phyloP scores from a whole-genome alignment of 129 eudicot species.

The Pseudognaphalium luteoalbum region DNA sequence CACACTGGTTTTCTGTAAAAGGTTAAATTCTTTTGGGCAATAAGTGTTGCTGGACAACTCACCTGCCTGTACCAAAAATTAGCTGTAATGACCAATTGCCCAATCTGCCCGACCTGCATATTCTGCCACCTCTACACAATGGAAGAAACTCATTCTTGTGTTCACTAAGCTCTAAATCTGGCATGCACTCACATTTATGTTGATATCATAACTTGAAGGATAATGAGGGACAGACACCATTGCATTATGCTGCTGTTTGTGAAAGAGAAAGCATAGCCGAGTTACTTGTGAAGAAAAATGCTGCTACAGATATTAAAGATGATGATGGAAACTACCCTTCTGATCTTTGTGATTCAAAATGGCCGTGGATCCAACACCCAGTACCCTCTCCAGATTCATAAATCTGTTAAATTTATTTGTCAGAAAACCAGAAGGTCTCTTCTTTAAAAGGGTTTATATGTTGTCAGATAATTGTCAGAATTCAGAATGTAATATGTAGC shows the following conservation, averaged over 20 bases:
- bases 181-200: constrained; percentile 11
- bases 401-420: constrained; percentile 1
- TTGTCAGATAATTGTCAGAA: neutral
- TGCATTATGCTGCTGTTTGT: constrained; percentile 97
- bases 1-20: neutral
- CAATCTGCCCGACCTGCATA: neutral
- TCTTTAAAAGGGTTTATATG: neutral
- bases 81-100: neutral
- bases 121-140: neutral
- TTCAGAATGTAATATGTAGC: neutral
- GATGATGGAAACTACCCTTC: constrained; percentile 68
- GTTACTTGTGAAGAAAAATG: constrained; percentile 79
- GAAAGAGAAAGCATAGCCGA: constrained; percentile 82
- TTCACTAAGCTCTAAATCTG: neutral
- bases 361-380: constrained; percentile 70
- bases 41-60: neutral
- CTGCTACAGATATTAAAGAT: constrained; percentile 58
- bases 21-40: neutral
- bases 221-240: constrained; percentile 88
- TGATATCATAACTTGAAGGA: constrained; percentile 51
- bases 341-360: constrained; percentile 71
- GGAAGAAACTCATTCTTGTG: neutral
- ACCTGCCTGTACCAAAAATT: neutral
- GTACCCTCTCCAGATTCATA: constrained; percentile 14
- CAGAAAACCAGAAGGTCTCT: neutral